A percentile compares a stretch with the other conserved stretches of the same genome.
phyloP scores from a whole-genome alignment of 345 rosid genomes.

The Balakata baccata region DNA sequence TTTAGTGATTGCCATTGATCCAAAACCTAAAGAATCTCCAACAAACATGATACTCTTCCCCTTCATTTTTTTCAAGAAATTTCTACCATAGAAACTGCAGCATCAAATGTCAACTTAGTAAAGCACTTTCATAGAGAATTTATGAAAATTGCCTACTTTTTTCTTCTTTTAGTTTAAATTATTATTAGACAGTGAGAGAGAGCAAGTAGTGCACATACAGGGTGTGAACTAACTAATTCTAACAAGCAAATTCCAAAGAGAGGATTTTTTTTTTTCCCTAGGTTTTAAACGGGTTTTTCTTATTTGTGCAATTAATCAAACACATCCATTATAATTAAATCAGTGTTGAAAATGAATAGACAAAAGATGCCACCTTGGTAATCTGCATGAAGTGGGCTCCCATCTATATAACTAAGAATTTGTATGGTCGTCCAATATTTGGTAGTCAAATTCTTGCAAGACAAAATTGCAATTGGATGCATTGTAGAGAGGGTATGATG shows the following conservation, averaged over 20 bases:
- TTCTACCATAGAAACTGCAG: slow-evolving; percentile 36
- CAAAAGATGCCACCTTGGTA: slow-evolving; percentile 43
- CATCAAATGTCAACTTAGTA: neutral
- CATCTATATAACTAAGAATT: slow-evolving; percentile 48
- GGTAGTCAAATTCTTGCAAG: slow-evolving; percentile 53
- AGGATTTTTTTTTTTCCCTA: neutral
- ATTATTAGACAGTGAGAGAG: neutral
- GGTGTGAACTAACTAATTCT: slow-evolving; percentile 3
- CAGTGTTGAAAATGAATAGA: neutral
- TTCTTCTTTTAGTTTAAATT: neutral
- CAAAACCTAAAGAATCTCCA: slow-evolving; percentile 47
- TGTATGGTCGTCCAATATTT: slow-evolving; percentile 54
- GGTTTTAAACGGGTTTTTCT: no score
- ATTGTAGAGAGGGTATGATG: slow-evolving; percentile 50
- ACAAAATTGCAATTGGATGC: slow-evolving; percentile 47
- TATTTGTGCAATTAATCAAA: no score
- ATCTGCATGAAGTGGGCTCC: slow-evolving; percentile 51
- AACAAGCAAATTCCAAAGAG: neutral
- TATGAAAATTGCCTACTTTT: no score
- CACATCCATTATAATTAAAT: no score
- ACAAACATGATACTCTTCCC: slow-evolving; percentile 53
- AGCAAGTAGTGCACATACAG: neutral
- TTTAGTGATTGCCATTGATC: slow-evolving; percentile 51
- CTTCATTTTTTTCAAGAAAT: slow-evolving; percentile 29
- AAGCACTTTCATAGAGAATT: no score